Percentiles rank a stretch among this genome's conserved stretches.
Conservation (phyloP, 2,329 filamentous ascomycete genomes). For the Fusarium acutatum region DNA sequence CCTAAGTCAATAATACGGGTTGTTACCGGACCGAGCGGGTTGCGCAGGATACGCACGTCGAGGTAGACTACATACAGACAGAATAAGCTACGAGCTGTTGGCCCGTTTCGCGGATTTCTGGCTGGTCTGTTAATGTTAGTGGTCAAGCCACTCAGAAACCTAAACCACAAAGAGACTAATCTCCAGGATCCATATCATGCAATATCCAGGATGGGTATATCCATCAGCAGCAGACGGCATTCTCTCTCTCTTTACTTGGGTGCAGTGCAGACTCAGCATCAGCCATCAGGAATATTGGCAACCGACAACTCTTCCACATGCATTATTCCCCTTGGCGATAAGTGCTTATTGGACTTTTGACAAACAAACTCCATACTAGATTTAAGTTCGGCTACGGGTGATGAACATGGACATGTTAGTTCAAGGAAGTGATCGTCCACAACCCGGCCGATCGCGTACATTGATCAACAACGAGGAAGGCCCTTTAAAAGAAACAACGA, state of each 20-base stretch:
- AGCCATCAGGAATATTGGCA: not conserved
- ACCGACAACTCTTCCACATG: not conserved
- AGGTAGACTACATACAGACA: not conserved
- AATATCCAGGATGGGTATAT: not conserved
- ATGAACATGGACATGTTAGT: constrained; percentile 5
- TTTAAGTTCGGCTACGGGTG: constrained; percentile 28
- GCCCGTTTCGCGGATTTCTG: not conserved
- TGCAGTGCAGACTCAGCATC: not conserved
- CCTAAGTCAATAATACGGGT: not conserved
- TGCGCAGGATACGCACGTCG: not conserved
- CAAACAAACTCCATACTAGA: constrained; percentile 13
- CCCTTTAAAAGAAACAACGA: not conserved
- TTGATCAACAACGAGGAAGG: constrained; percentile 12
- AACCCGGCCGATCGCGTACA: constrained; percentile 20
- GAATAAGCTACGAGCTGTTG: not conserved
- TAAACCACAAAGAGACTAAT: not conserved
- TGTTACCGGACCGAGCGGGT: not conserved
- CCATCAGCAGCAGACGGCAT: not conserved
- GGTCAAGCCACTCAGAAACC: not conserved
- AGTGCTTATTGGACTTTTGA: not conserved
- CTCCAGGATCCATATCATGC: not conserved
- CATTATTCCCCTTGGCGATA: not conserved
- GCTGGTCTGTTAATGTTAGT: not conserved
- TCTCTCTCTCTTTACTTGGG: not conserved
- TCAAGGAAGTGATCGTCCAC: constrained; percentile 24